Conservation (phyloP, 1,139 yeast genomes). For the Hyphopichia burtonii region DNA sequence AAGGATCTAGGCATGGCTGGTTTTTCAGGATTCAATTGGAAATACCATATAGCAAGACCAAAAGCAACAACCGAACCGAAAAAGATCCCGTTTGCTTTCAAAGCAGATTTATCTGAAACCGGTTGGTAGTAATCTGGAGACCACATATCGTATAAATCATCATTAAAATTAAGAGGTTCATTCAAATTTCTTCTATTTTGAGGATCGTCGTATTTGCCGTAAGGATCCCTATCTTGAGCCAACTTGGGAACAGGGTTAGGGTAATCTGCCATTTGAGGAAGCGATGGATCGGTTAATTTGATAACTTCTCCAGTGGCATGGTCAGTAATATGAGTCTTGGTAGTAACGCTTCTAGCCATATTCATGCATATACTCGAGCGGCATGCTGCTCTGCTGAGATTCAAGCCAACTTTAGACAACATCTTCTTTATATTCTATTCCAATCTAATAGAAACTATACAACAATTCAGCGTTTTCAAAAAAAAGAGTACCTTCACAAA, state of each 20-base stretch:
- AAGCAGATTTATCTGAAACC: slow-evolving; percentile 62
- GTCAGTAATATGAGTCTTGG: slow-evolving; percentile 40
- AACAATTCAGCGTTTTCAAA: not conserved
- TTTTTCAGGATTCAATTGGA: slow-evolving; percentile 68
- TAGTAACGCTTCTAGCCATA: slow-evolving; percentile 29
- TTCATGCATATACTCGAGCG: not conserved
- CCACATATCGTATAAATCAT: slow-evolving; percentile 81
- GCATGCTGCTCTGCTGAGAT: slow-evolving; percentile 7
- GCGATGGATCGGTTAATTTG: slow-evolving; percentile 42
- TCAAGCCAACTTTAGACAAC: slow-evolving; percentile 31
- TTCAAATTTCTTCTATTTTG: slow-evolving; percentile 78
- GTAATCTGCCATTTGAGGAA: slow-evolving; percentile 48
- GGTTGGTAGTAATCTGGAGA: slow-evolving; percentile 74
- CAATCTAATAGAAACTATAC: not conserved
- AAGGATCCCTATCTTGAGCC: slow-evolving; percentile 68
- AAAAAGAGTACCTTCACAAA: not conserved
- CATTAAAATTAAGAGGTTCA: slow-evolving; percentile 70
- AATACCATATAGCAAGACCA: slow-evolving; percentile 52
- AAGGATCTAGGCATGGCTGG: slow-evolving; percentile 76
- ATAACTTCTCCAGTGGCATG: slow-evolving; percentile 42
- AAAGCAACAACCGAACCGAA: slow-evolving; percentile 56
- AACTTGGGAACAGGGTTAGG: slow-evolving; percentile 44
- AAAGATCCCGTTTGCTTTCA: slow-evolving; percentile 51
- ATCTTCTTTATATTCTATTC: slow-evolving; percentile 10
- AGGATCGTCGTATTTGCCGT: slow-evolving; percentile 73